Conservation (phyloP, 257 asterid genomes). For the Perilla frutescens region DNA sequence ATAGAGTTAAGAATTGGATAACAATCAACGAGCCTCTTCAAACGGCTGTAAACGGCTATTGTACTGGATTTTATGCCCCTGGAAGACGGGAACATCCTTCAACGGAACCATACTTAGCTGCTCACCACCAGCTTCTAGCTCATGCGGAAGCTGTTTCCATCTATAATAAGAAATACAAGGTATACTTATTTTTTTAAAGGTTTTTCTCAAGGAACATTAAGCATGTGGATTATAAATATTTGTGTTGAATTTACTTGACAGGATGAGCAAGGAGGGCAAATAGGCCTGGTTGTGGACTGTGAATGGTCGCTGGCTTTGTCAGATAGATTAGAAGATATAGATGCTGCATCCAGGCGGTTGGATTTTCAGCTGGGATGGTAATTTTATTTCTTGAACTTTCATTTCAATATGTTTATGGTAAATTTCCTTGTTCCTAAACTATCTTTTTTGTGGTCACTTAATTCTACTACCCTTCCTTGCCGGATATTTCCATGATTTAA, state of each 20-base stretch:
- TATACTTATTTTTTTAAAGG: neutral
- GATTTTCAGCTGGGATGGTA: constrained; percentile 77
- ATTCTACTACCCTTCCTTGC: constrained; percentile 3
- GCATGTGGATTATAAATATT: neutral
- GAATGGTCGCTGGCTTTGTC: constrained; percentile 64
- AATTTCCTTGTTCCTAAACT: neutral
- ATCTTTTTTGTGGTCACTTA: neutral
- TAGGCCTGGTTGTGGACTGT: constrained; percentile 60
- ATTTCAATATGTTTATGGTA: neutral
- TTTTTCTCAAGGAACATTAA: neutral
- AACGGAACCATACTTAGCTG: constrained; percentile 50
- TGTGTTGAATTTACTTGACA: constrained; percentile 29
- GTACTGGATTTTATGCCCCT: constrained; percentile 56
- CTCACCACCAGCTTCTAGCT: constrained; percentile 55
- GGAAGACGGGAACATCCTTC: constrained; percentile 52
- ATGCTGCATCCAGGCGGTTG: constrained; percentile 58
- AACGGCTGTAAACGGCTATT: constrained; percentile 60
- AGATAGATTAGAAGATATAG: constrained; percentile 48
- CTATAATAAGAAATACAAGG: constrained; percentile 54
- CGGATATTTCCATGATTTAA: neutral
- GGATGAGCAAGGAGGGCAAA: constrained; percentile 58
- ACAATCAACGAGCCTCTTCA: constrained; percentile 66
- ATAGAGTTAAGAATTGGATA: constrained; percentile 65
- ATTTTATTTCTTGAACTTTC: constrained; percentile 4
- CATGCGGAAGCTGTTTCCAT: constrained; percentile 58